A percentile compares a stretch with the other conserved stretches of the same genome.
phyloP scores from a whole-genome alignment of 306 rosid species.

The Medicago ruthenica region DNA sequence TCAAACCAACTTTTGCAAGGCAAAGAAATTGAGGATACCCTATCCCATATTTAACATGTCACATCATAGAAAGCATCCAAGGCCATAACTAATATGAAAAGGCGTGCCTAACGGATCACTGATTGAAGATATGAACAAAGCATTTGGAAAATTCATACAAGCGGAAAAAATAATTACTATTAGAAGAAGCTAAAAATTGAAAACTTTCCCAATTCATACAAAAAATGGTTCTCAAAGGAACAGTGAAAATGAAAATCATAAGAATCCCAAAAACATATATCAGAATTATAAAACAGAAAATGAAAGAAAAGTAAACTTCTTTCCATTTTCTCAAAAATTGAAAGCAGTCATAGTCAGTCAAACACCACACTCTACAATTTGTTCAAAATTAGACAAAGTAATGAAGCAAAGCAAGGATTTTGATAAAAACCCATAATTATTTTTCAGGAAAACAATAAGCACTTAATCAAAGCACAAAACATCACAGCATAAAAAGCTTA shows the following conservation, averaged over 20 bases:
- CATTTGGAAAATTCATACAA: background rate
- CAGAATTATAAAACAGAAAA: background rate
- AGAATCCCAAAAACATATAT: background rate
- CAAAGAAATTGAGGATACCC: constrained; percentile 24
- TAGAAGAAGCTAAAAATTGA: constrained; percentile 7
- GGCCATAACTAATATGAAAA: constrained; percentile 13
- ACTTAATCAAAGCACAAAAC: background rate
- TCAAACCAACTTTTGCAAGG: constrained; percentile 36
- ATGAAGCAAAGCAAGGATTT: constrained; percentile 12
- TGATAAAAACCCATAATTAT: constrained; percentile 20
- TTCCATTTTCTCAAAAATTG: constrained; percentile 17
- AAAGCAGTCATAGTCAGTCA: constrained; percentile 1
- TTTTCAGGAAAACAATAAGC: constrained; percentile 19
- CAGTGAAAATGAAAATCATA: constrained; percentile 18
- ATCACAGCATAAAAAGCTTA: background rate
- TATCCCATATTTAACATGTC: constrained; percentile 17
- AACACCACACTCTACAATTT: constrained; percentile 26
- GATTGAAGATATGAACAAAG: constrained; percentile 2
- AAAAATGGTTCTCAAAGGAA: background rate
- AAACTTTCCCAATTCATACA: background rate
- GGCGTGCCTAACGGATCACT: constrained; percentile 14
- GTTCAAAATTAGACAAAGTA: constrained; percentile 30
- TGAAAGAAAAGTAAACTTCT: background rate
- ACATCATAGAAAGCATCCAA: constrained; percentile 37
- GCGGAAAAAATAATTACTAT: constrained; percentile 16